Conservation (phyloP, 129 eudicot genomes). For the Chrysanthemum lavandulifolium region DNA sequence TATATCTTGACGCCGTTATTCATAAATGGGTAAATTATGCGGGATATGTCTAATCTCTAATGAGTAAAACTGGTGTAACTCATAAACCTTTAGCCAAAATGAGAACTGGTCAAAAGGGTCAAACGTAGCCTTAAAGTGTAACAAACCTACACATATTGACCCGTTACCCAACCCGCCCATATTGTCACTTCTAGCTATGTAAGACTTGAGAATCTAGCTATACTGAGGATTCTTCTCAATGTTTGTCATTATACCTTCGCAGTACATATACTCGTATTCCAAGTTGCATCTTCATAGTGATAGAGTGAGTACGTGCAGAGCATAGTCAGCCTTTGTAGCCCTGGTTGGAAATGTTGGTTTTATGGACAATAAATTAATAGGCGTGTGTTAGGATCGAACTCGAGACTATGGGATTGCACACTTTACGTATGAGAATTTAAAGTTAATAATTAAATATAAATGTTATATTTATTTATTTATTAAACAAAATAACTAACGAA, state of each 20-base stretch:
- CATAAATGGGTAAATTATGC: too few relatives aligned
- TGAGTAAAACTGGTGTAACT: neutral
- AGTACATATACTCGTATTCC: slow-evolving; percentile 94
- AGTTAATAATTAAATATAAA: too few relatives aligned
- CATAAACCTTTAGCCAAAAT: neutral
- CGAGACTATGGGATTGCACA: too few relatives aligned
- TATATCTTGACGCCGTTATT: too few relatives aligned
- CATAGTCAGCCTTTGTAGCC: too few relatives aligned
- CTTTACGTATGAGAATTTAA: too few relatives aligned
- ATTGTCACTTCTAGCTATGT: neutral
- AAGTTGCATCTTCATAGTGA: slow-evolving; percentile 90
- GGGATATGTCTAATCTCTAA: neutral
- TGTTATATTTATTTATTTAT: too few relatives aligned
- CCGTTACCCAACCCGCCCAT: neutral
- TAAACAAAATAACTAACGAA: too few relatives aligned
- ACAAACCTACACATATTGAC: slow-evolving; percentile 7
- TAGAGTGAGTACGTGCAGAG: slow-evolving; percentile 76
- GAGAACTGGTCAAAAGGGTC: neutral
- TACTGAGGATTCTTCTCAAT: neutral
- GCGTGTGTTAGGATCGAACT: too few relatives aligned
- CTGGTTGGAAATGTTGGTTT: too few relatives aligned
- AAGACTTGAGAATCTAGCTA: neutral
- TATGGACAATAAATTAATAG: too few relatives aligned
- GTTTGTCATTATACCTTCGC: slow-evolving; percentile 48
- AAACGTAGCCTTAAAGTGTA: neutral